Conservation (phyloP, 176 grass and related monocot genomes). For the Cymbopogon citratus region DNA sequence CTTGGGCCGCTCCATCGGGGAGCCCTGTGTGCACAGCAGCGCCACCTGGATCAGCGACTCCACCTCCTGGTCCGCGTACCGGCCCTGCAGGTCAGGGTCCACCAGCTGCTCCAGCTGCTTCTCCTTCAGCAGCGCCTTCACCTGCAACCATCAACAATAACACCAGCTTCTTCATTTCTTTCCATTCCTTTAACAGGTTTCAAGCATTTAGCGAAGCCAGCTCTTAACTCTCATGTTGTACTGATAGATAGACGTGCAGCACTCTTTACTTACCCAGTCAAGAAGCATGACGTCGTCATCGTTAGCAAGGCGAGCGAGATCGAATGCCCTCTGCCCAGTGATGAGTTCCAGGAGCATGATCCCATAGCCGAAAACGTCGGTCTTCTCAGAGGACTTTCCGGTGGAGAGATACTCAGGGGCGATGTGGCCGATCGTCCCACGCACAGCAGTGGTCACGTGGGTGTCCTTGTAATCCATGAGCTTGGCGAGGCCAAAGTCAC, state of each 20-base stretch:
- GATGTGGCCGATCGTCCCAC: constrained; percentile 68
- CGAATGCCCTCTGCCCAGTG: constrained; percentile 69
- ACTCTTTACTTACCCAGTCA: constrained; percentile 54
- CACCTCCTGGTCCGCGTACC: constrained; percentile 48
- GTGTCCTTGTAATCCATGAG: constrained; percentile 87
- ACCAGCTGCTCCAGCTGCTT: constrained; percentile 62
- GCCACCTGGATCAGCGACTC: constrained; percentile 70
- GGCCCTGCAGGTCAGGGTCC: constrained; percentile 52
- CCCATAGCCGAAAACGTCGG: constrained; percentile 72
- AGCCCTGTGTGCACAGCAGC: constrained; percentile 66
- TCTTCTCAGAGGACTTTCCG: constrained; percentile 72
- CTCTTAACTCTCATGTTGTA: neutral
- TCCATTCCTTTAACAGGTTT: neutral
- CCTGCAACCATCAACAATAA: constrained; percentile 22
- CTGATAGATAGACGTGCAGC: too few relatives aligned
- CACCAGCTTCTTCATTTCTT: neutral
- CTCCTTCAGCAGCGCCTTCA: constrained; percentile 68
- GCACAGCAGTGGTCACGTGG: constrained; percentile 63
- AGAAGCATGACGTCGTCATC: constrained; percentile 82
- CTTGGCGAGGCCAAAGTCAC: constrained; percentile 70
- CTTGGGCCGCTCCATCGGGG: constrained; percentile 65
- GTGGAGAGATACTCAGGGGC: constrained; percentile 71
- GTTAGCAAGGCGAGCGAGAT: constrained; percentile 57
- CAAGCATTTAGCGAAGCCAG: neutral
- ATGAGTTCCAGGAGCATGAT: constrained; percentile 83